Evolutionary conservation across 805 yeast species (phyloP).

Genomic region (Metschnikowia aberdeeniae): DNA sequence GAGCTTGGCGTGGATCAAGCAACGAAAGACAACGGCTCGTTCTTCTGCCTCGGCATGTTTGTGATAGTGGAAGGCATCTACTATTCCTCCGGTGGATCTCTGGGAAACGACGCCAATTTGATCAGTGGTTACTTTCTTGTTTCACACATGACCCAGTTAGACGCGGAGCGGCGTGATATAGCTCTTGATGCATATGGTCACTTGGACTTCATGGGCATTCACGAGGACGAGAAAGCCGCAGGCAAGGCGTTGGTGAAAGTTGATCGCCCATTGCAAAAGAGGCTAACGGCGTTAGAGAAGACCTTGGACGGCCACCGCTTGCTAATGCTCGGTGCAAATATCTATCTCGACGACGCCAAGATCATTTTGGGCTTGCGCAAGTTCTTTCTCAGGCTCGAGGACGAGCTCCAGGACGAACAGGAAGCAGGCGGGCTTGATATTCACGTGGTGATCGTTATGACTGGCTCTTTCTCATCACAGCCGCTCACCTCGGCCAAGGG

Average conservation of each 20-base stretch:
- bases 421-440: conserved; percentile 40
- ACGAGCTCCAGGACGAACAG: conserved; percentile 21
- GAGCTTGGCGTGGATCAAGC: conserved; percentile 63
- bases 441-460: conserved; percentile 64
- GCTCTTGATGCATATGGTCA: conserved; percentile 73
- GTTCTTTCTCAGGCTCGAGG: conserved; percentile 51
- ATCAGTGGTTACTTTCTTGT: conserved; percentile 60
- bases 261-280: conserved; percentile 54
- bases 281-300: conserved; percentile 54
- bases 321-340: conserved; percentile 70
- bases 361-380: conserved; percentile 63
- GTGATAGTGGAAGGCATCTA: conserved; percentile 84
- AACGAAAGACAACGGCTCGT: conserved; percentile 59
- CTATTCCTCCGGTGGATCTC: conserved; percentile 53
- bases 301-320: conserved; percentile 54
- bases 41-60: conserved; percentile 70
- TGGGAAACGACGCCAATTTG: conserved; percentile 25
- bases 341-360: conserved; percentile 57
- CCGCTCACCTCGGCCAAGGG: conserved; percentile 61
- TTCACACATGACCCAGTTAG: conserved; percentile 78
- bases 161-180: conserved; percentile 68
- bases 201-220: conserved; percentile 59
- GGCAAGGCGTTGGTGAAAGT: conserved; percentile 42
- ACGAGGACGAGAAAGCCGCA: conserved; percentile 23
- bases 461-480: conserved; percentile 72